A percentile compares a stretch with the other conserved stretches of the same genome.
Evolutionary conservation across 2,329 filamentous ascomycete genomes (phyloP).

Genomic region (Penicillium sp.): DNA sequence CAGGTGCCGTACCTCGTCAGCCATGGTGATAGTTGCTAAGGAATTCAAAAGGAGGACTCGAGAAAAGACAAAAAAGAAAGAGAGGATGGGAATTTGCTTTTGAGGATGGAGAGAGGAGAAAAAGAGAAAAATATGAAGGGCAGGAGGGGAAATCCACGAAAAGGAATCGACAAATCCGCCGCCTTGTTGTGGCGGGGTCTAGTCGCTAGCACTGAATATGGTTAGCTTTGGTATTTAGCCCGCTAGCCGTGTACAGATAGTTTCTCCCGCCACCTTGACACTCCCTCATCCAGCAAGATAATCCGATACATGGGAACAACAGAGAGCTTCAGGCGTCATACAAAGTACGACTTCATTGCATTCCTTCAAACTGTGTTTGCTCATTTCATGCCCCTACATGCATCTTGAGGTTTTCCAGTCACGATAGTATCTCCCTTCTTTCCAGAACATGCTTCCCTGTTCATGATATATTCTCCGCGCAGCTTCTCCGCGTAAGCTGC

Average conservation of each 20-base stretch:
- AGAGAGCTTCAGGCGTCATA: not conserved
- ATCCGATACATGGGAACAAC: constrained; percentile 4
- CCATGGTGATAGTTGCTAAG: constrained; percentile 60
- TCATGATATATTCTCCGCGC: constrained; percentile 15
- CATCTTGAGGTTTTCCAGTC: not conserved
- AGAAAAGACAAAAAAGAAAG: constrained; percentile 26
- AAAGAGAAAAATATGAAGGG: constrained; percentile 30
- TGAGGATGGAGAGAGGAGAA: constrained; percentile 24
- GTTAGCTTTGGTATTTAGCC: constrained; percentile 28
- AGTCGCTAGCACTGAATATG: constrained; percentile 30
- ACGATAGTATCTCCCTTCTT: not conserved
- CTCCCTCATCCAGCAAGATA: not conserved
- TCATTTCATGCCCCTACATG: not conserved
- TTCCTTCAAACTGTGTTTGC: not conserved
- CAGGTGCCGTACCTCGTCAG: constrained; percentile 65
- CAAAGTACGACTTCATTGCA: not conserved
- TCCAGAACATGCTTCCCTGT: not conserved
- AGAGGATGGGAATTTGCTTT: constrained; percentile 25
- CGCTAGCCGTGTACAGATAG: not conserved
- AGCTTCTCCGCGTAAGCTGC: constrained; percentile 19
- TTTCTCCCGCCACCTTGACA: not conserved
- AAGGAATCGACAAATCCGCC: constrained; percentile 33
- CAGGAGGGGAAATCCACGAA: constrained; percentile 29
- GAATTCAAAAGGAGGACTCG: constrained; percentile 24
- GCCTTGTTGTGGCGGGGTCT: constrained; percentile 41